A percentile compares a stretch with the other conserved stretches of the same genome.
Conservation (phyloP, 176 grass and related monocot genomes). For the Cymbopogon citratus region DNA sequence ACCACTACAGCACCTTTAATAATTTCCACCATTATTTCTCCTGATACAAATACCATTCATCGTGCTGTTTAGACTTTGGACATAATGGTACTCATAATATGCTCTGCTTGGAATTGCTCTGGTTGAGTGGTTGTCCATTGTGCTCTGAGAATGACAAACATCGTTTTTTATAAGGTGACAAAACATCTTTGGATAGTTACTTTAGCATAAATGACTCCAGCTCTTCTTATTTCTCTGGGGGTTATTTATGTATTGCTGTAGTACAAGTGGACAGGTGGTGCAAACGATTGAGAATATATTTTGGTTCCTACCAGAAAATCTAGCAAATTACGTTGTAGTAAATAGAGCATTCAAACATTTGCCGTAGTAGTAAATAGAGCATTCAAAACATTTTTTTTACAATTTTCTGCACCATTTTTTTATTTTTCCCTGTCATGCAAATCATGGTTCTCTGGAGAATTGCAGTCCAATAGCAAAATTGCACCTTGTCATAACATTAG, state of each 20-base stretch:
- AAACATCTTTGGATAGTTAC: not conserved
- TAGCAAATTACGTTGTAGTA: not conserved
- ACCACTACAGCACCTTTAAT: not conserved
- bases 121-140: not conserved
- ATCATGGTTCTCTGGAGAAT: not conserved
- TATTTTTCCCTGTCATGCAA: not conserved
- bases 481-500: not conserved
- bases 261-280: not conserved
- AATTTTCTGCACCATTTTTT: not conserved
- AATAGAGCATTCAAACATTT: not conserved
- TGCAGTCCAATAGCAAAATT: not conserved
- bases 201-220: not conserved
- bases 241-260: not conserved
- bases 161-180: not conserved
- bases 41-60: not conserved
- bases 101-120: not conserved
- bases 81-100: not conserved
- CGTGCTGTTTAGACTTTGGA: slow-evolving; percentile 1
- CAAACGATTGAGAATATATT: not conserved
- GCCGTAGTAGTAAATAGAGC: not conserved
- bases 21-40: not conserved
- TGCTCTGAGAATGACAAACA: not conserved
- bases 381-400: not conserved
- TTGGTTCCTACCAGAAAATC: not conserved
- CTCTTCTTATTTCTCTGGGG: not conserved